Conservation (phyloP, 305 asterid genomes). For the Euphrasia arctica region DNA sequence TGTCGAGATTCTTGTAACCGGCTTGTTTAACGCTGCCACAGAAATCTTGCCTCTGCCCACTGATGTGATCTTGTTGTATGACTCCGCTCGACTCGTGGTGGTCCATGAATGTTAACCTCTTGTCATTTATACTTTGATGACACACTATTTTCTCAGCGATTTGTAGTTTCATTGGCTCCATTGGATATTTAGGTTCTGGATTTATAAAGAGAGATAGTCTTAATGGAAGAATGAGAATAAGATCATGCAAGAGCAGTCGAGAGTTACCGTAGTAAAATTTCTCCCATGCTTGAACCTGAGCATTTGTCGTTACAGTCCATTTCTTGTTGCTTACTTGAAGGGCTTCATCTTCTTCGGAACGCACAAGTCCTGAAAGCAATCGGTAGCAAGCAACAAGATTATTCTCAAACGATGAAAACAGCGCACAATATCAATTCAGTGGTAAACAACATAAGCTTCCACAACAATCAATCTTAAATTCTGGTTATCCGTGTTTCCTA, state of each 20-base stretch:
- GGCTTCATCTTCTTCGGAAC: constrained; percentile 62
- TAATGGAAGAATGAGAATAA: constrained; percentile 1
- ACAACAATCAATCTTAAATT: too few species aligned
- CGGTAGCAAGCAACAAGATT: constrained; percentile 5
- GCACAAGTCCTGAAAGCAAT: constrained; percentile 31
- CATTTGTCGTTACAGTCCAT: constrained; percentile 64
- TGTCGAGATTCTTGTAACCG: constrained; percentile 47
- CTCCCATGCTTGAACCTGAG: constrained; percentile 76
- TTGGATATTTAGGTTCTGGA: constrained; percentile 40
- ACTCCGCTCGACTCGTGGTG: constrained; percentile 37
- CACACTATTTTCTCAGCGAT: constrained; percentile 75
- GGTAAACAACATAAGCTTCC: too few species aligned
- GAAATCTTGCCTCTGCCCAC: constrained; percentile 82
- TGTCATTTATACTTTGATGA: constrained; percentile 81
- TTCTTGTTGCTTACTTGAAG: constrained; percentile 55
- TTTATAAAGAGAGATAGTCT: too few species aligned
- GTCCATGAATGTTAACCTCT: constrained; percentile 43
- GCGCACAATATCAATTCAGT: too few species aligned
- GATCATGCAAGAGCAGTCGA: background rate
- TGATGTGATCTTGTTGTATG: constrained; percentile 62
- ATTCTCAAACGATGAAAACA: background rate
- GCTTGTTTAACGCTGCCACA: constrained; percentile 89
- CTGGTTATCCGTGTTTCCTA: too few species aligned
- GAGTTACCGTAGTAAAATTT: constrained; percentile 44
- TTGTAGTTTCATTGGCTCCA: constrained; percentile 65